Percentiles rank a stretch among this genome's conserved stretches.
Evolutionary conservation across 768 basidiomycete species (phyloP).

Genomic region (Russula earlei): DNA sequence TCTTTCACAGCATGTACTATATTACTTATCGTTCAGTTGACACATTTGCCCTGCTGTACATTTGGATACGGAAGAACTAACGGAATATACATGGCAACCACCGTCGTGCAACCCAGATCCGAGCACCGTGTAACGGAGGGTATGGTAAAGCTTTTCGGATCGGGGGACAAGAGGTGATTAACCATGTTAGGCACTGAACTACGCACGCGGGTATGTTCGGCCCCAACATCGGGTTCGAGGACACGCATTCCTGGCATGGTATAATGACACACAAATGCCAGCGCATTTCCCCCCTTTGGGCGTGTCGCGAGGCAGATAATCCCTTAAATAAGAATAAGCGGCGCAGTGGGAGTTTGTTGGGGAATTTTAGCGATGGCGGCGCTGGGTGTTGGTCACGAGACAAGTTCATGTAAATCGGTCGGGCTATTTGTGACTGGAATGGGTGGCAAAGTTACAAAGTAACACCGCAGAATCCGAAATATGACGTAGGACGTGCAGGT

Average conservation of each 20-base stretch:
- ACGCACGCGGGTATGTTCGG: not conserved
- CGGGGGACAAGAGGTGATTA: not conserved
- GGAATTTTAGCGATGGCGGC: not conserved
- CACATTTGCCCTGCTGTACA: not conserved
- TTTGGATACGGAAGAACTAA: not conserved
- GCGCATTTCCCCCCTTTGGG: not conserved
- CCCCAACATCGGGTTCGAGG: not conserved
- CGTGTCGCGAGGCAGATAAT: not conserved
- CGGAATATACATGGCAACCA: not conserved
- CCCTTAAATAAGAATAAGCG: not conserved
- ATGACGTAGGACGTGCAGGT: not conserved
- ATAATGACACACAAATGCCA: not conserved
- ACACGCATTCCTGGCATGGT: not conserved
- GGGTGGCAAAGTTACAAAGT: not conserved
- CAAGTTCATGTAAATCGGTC: too few species aligned
- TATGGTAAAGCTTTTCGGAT: not conserved
- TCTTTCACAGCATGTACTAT: not conserved
- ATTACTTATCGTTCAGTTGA: slow-evolving; percentile 7
- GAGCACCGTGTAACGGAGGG: not conserved
- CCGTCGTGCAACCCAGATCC: not conserved
- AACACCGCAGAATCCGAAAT: not conserved
- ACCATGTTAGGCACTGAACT: not conserved
- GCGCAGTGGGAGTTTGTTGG: not conserved
- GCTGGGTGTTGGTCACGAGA: too few species aligned
- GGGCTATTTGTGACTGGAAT: too few species aligned